Base-by-base conservation (phyloP, 306 rosid genomes). In the Potentilla sterilis region DNA sequence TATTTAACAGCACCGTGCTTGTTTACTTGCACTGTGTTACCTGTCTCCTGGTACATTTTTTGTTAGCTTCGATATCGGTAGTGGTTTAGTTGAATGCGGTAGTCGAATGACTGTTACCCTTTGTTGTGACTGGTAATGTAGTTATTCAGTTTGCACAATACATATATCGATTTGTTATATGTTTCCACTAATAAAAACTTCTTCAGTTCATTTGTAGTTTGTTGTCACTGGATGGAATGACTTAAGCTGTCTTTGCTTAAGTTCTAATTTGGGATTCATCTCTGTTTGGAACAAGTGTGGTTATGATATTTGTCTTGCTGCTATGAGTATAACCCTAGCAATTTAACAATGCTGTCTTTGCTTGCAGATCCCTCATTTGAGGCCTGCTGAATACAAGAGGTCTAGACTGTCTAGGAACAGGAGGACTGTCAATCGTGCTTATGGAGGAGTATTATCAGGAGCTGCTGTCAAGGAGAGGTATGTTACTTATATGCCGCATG, bases 311-410 rank as follows among this genome's bases (percentile, higher is more conserved):
- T 73, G 55, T 2, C 2, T 22, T 0, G 19, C 41, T 49, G 21
- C 1, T 47, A 2, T 6, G 57, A 38, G 4, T 14, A 12, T 15
- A 2, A 0, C 24, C 66, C 40, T 28, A 57, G 10, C 8, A 2
- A 15, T 9, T 9, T 2, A 16, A 5, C 69, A 44, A 61, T 44
- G 59, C 6, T 74, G 34, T 11, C 34, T 58, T 58, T 57, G 16
- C 64, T 24, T 81, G 68, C 86, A 92, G 97, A 92, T 90, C 76
- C 97, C 97, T 35, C 96, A 92, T 64, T 83, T 92, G 86, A 90
- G 97, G 82, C 96, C 97, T 74, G 73, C 96, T 52, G 92, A 92
- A 78, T 92, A 92, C 83, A 92, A 88, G 84, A 87, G 97, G 76
- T 88, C 93, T 34, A 88, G 97, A 73, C 85, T 92, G 77, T 32